Conservation (phyloP, 371 early-diverging fungal species). For the Mortierella polycephala region DNA sequence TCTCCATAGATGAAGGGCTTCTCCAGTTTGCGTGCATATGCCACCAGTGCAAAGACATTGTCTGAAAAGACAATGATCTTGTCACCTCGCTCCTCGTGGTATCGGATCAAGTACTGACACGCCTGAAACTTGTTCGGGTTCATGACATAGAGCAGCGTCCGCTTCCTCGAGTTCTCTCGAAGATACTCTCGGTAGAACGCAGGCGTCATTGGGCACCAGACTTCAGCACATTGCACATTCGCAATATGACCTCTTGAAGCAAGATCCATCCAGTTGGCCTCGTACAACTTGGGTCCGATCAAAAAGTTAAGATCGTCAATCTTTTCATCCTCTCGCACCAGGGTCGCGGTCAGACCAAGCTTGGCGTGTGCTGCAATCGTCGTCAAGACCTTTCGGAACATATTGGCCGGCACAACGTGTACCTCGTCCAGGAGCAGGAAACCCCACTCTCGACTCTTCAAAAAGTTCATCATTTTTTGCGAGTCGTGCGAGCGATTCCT, state of each 20-base stretch:
- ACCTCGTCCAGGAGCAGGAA: slow-evolving; percentile 99
- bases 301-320: slow-evolving; percentile 99
- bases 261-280: slow-evolving; percentile 99
- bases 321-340: slow-evolving; percentile 99
- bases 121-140: slow-evolving; percentile 99
- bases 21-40: slow-evolving; percentile 92
- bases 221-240: slow-evolving; percentile 98
- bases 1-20: slow-evolving; percentile 98
- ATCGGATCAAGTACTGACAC: slow-evolving; percentile 97
- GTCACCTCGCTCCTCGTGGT: slow-evolving; percentile 97
- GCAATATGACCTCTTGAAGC: slow-evolving; percentile 99
- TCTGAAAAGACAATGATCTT: slow-evolving; percentile 99
- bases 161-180: slow-evolving; percentile 77
- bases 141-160: slow-evolving; percentile 94
- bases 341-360: slow-evolving; percentile 98
- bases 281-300: slow-evolving; percentile 99
- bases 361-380: slow-evolving; percentile 97
- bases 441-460: slow-evolving; percentile 97
- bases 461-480: slow-evolving; percentile 96
- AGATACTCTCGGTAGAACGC: slow-evolving; percentile 98
- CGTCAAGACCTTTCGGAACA: slow-evolving; percentile 98
- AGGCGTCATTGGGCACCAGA: slow-evolving; percentile 99
- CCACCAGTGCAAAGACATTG: slow-evolving; percentile 97
- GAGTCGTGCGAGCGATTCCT: slow-evolving; percentile 97
- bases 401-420: slow-evolving; percentile 99